phyloP scores from a whole-genome alignment of 495 filamentous ascomycete genomes.

The Neurospora sp. region DNA sequence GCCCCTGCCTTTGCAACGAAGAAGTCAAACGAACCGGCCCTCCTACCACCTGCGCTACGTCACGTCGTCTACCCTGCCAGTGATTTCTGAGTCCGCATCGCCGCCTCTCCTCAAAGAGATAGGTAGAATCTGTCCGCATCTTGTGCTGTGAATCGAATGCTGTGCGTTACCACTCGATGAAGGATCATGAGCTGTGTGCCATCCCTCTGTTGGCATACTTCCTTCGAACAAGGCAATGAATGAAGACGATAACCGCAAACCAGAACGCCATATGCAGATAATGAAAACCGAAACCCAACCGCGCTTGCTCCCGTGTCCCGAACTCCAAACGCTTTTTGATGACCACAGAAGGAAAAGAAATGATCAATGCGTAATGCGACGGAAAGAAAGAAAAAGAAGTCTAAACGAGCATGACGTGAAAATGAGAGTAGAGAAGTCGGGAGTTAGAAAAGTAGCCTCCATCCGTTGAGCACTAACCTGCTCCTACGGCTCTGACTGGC shows the following conservation, averaged over 20 bases:
- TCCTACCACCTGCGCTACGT: not conserved
- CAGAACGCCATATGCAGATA: not conserved
- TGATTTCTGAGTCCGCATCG: not conserved
- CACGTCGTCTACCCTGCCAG: not conserved
- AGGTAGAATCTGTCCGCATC: not conserved
- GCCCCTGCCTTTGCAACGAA: not conserved
- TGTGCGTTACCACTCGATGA: not conserved
- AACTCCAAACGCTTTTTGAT: not conserved
- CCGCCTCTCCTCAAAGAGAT: not conserved
- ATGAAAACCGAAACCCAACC: not conserved
- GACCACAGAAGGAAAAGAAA: not conserved
- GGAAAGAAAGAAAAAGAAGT: not conserved
- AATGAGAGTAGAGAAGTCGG: not conserved
- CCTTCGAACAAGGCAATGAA: not conserved
- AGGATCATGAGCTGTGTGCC: not conserved
- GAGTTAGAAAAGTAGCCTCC: not conserved
- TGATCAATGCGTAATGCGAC: not conserved
- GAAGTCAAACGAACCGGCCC: not conserved
- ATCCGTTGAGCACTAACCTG: not conserved
- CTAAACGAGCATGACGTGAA: not conserved
- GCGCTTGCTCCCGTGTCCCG: not conserved
- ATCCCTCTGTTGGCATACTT: not conserved
- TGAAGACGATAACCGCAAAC: not conserved
- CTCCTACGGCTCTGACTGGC: not conserved
- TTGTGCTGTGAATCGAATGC: not conserved